phyloP scores from a whole-genome alignment of 352 stramenopile species.

The Globisporangium carolinianum region DNA sequence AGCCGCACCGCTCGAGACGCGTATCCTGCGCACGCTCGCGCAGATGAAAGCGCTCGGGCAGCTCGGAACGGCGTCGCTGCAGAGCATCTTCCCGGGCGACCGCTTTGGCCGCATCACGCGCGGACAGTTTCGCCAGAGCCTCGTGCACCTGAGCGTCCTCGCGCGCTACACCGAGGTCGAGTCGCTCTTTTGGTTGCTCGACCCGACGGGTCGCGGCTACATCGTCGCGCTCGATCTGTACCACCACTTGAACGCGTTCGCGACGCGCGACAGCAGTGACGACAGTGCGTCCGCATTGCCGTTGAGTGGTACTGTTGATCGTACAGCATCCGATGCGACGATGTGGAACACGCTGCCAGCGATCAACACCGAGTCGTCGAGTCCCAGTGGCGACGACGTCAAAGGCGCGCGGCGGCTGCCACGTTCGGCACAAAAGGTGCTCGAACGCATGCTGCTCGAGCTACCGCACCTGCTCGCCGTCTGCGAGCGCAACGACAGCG shows the following conservation, averaged over 20 bases:
- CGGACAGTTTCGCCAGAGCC: constrained; percentile 64
- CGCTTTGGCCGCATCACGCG: constrained; percentile 64
- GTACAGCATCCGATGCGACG: neutral
- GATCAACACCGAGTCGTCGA: constrained; percentile 16
- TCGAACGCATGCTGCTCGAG: constrained; percentile 57
- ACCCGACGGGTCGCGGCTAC: constrained; percentile 55
- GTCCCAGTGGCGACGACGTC: neutral
- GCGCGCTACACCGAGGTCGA: constrained; percentile 66
- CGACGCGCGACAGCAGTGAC: neutral
- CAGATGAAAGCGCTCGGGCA: constrained; percentile 61
- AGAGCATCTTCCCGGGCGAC: constrained; percentile 65
- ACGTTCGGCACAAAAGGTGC: constrained; percentile 63
- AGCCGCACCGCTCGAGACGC: constrained; percentile 31
- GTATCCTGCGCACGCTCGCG: constrained; percentile 52
- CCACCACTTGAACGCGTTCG: constrained; percentile 44
- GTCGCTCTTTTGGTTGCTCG: constrained; percentile 65
- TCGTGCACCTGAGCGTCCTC: constrained; percentile 56
- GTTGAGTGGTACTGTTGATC: neutral
- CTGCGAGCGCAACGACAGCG: constrained; percentile 36
- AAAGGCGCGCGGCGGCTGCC: constrained; percentile 1
- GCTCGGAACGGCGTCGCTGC: constrained; percentile 32
- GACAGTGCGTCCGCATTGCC: neutral
- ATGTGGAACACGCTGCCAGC: constrained; percentile 22
- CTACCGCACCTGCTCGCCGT: constrained; percentile 33
- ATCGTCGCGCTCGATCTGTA: constrained; percentile 55